Base-by-base conservation (phyloP, 2,329 filamentous ascomycete species). In the Sporothrix curviconia region DNA sequence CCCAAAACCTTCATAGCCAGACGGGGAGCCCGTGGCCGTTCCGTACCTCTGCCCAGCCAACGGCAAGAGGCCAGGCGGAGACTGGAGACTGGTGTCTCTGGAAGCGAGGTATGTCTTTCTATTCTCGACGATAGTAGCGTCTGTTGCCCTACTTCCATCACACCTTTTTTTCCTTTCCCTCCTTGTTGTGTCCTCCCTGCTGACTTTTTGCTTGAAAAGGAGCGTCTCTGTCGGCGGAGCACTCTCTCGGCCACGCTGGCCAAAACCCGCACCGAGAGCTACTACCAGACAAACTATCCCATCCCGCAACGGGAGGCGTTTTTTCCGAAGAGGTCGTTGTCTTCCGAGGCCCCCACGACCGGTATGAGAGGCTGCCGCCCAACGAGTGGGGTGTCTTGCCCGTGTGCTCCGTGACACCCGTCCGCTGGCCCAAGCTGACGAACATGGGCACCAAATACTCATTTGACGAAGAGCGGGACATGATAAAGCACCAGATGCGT, bases 21-120 rank as follows among this genome's bases (percentile, higher is more conserved):
- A 64, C 50, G 65, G 70, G 51, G 66, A 74, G 37, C 69, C 73
- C 4, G 65, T 73, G 37, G 70, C 73, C 3, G 78, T 89, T 56
- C 83, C 85, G 0, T 84, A 89, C 59, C 81, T 90, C 61, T 89
- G 86, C 63, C 81, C 84, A 56, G 88, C 88, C 49, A 89, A 91
- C 71, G 87, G 91, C 68, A 87, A 86, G 66, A 78, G 86, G 37
- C 79, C 87, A 0, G 88, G 88, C 9, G 88, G 88, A n/a, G 87
- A 91, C 67, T 92, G 88, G 87, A 90, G 56, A 69, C 75, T 36
- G 80, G 79, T 9, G 73, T 80, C 12, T 76, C 81, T 63, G 82
- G 82, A 32, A 84, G 83, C 54, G 84, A 88, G 72, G 88, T 91
- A 70, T 85, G 85, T 63, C 79, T 92, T 37, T 89, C 86, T 66